Conservation (phyloP, 306 rosid genomes). For the Alnus rubra region DNA sequence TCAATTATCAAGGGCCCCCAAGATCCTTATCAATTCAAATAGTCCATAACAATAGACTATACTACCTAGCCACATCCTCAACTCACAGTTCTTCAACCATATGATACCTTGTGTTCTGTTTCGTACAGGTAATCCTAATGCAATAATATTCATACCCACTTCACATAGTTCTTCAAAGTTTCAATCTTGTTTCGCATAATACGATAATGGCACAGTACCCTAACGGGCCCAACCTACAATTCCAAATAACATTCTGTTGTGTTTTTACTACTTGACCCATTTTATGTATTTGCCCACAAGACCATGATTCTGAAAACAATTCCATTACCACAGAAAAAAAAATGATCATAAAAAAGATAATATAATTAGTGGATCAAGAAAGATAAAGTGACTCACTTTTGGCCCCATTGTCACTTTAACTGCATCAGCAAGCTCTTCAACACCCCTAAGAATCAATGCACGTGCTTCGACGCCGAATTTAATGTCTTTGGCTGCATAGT, state of each 20-base stretch:
- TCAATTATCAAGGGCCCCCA: background rate
- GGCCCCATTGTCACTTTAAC: constrained; percentile 60
- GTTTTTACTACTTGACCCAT: background rate
- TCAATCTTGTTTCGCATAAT: background rate
- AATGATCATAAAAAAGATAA: background rate
- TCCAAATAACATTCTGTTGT: background rate
- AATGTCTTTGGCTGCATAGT: constrained; percentile 55
- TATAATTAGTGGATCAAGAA: background rate
- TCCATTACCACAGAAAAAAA: background rate
- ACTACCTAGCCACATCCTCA: background rate
- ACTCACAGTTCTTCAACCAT: background rate
- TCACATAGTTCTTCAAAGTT: background rate
- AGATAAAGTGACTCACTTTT: constrained; percentile 29
- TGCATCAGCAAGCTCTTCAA: constrained; percentile 58
- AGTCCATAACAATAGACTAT: background rate
- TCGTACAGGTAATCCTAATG: background rate
- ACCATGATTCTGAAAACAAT: background rate
- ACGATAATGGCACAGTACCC: background rate
- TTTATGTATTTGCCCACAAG: background rate
- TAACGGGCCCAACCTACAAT: background rate
- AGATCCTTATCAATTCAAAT: background rate
- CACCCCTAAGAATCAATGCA: constrained; percentile 52
- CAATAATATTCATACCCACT: background rate
- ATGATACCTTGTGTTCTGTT: background rate
- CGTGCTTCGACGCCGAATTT: constrained; percentile 58